Base-by-base conservation (phyloP, 306 rosid genomes). In the Parietaria judaica region DNA sequence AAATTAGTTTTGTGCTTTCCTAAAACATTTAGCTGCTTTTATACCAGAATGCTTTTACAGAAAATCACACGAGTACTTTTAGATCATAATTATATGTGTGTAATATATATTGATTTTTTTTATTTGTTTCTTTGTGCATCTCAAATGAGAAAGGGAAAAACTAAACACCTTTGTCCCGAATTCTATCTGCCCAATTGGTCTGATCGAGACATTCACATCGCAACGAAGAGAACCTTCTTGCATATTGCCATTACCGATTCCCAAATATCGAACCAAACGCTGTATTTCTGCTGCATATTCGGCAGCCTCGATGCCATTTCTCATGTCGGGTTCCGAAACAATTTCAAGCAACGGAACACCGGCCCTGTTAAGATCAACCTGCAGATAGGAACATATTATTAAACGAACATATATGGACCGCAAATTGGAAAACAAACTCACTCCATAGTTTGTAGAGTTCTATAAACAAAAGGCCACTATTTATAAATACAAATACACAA, bases 271-370 rank as follows among this genome's bases (percentile, higher is more conserved):
- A 70, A 88, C 96, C 78, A 92, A 68, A 72, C 95, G 85, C 84
- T 92, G 98, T 49, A 91, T 3, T 65, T 92, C 98, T 56, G 95
- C 90, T 36, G 95, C 98, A 66, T 88, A 92, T 75, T 92, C 98
- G 34, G 98, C 88, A 66, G 98, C 98, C 77, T 92, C 98, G 68
- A 86, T 88, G 60, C 98, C 95, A 68, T 60, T 92, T 73, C 95
- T 88, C 96, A 92, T 85, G 73, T 92, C 95, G 63, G 98, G 96
- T 78, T 92, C 98, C 65, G 96, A 92, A 77, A 92, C 96, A 75
- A 92, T 88, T 81, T 92, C 96, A 66, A 88, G 96, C 84, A 92
- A 86, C 41, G 98, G 92, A 31, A 92, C 98, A 70, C 96, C 96
- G 39, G 98, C 98, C 71, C 96, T 84, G 66, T 92, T 92, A 52